Conservation (phyloP, 2,329 filamentous ascomycete genomes). For the Metarhizium brunneum region DNA sequence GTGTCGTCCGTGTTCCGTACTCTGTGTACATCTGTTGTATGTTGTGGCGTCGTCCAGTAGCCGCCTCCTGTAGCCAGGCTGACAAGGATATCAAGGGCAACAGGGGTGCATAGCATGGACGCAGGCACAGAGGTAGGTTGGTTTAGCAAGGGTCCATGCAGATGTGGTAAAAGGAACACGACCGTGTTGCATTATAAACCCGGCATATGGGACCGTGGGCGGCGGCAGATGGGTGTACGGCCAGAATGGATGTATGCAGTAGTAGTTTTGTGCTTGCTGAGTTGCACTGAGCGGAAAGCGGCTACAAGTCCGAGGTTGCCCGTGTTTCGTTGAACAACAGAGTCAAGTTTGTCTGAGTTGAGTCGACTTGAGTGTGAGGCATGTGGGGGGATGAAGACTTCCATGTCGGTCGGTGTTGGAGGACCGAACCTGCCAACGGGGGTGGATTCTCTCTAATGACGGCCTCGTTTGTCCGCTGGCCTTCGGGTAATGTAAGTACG, state of each 20-base stretch:
- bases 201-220: background rate
- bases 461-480: too few relatives aligned
- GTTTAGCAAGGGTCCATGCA: background rate
- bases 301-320: background rate
- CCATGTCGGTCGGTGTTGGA: too few relatives aligned
- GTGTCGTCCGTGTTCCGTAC: background rate
- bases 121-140: too few relatives aligned
- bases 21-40: background rate
- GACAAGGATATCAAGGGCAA: background rate
- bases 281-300: background rate
- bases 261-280: background rate
- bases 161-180: background rate
- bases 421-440: too few relatives aligned
- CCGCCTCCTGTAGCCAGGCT: background rate
- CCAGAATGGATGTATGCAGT: background rate
- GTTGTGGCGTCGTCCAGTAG: background rate
- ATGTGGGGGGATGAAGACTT: background rate
- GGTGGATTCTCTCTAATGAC: too few relatives aligned
- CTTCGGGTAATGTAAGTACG: too few relatives aligned
- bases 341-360: background rate
- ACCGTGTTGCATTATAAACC: background rate
- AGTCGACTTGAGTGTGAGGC: background rate
- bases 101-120: background rate
- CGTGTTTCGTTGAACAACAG: background rate
- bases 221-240: background rate